Conservation (phyloP, 2,329 filamentous ascomycete genomes). For the Monosporascus sp. region DNA sequence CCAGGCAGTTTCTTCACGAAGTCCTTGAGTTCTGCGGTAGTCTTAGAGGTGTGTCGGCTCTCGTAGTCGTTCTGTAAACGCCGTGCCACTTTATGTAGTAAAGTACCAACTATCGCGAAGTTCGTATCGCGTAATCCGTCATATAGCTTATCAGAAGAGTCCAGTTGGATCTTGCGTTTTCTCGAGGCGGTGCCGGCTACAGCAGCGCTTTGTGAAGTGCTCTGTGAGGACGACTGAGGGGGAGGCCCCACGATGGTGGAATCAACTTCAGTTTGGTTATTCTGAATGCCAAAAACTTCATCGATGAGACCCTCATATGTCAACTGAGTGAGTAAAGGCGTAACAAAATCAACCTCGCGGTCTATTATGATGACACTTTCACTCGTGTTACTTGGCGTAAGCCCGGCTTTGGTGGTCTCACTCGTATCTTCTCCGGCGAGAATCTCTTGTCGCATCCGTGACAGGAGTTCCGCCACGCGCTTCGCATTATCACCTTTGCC, state of each 20-base stretch:
- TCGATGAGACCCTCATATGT: conserved; percentile 97
- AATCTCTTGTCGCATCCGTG: conserved; percentile 87
- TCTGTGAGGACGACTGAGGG: conserved; percentile 47
- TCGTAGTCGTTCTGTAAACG: conserved; percentile 84
- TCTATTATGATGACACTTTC: conserved; percentile 95
- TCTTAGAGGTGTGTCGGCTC: conserved; percentile 77
- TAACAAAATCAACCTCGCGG: conserved; percentile 89
- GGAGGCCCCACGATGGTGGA: conserved; percentile 79
- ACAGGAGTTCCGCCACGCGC: conserved; percentile 76
- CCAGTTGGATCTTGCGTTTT: conserved; percentile 84
- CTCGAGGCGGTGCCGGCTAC: conserved; percentile 51
- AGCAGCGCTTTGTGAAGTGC: conserved; percentile 46
- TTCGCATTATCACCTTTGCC: conserved; percentile 96
- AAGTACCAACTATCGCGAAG: conserved; percentile 85
- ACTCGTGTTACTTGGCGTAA: conserved; percentile 79
- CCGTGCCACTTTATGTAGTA: conserved; percentile 86
- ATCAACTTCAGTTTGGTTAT: conserved; percentile 91
- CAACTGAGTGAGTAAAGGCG: conserved; percentile 84
- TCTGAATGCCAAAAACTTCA: conserved; percentile 83
- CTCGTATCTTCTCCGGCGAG: conserved; percentile 70
- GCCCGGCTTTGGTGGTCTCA: conserved; percentile 56
- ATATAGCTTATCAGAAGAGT: conserved; percentile 85
- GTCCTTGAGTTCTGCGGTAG: conserved; percentile 83
- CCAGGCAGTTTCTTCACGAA: conserved; percentile 91
- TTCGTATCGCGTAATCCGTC: conserved; percentile 85